Base-by-base conservation (phyloP, 306 rosid genomes). In the Betula pendula region DNA sequence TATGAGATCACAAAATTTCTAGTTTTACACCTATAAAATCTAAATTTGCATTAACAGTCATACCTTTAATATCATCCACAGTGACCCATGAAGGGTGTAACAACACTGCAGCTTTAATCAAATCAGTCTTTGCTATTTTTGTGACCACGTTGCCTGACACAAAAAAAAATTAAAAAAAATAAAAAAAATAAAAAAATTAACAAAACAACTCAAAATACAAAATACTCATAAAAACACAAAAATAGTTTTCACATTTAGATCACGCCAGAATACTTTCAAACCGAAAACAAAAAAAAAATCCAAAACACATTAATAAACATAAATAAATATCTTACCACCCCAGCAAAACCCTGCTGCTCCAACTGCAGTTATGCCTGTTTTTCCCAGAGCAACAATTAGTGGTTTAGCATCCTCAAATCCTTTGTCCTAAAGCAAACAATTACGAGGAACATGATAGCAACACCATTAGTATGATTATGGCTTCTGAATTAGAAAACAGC, bases 41-140 rank as follows among this genome's bases (percentile, higher is more conserved):
- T 31, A 62, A 17, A 62, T 15, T 29, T 31, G 68, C 3, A 31
- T 65, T 35, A 65, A 65, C 5, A 33, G 4, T 19, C 70, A 35
- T 65, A 65, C 70, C 70, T 48, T 65, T 17, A 38, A 65, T 65
- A 65, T 17, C 45, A 35, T 65, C 70, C 27, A 65, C 3, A 10
- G 70, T 65, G 70, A 65, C 70, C 70, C 70, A 65, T 65, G 70
- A 65, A 35, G 70, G 70, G 70, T 65, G 70, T 38, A 65, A 65
- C 48, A 65, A 65, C 14, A 65, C 70, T 38, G 70, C 44, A 65
- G 70, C 70, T 65, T 65, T 65, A 38, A 40, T 65, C 47, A 35
- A 4, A 38, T 38, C 8, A 19, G 70, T 65, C 47, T 65, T 65
- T 65, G 70, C 15, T 38, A 65, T 10, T n/a, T 65, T 40, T 43